Conservation (phyloP, 306 rosid species). For the Ammopiptanthus mongolicus region DNA sequence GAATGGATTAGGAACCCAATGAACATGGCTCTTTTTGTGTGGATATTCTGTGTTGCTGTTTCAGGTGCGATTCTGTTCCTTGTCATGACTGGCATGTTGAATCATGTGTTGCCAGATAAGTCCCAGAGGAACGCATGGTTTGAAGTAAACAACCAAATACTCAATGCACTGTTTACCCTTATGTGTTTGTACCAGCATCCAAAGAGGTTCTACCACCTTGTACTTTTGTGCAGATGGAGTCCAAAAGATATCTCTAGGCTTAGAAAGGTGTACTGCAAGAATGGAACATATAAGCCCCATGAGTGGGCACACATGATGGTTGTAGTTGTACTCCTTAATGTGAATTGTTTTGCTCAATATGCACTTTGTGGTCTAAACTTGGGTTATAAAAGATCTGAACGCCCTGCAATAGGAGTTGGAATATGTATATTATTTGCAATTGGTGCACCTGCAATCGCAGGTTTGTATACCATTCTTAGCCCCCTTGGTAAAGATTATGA, state of each 20-base stretch:
- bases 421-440: slow-evolving; percentile 71
- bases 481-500: slow-evolving; percentile 91
- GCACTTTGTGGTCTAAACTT: slow-evolving; percentile 87
- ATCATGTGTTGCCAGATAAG: slow-evolving; percentile 54
- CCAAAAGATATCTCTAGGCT: slow-evolving; percentile 56
- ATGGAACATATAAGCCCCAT: slow-evolving; percentile 92
- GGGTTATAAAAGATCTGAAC: slow-evolving; percentile 72
- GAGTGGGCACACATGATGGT: slow-evolving; percentile 94
- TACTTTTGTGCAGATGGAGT: slow-evolving; percentile 71
- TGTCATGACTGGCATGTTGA: slow-evolving; percentile 96
- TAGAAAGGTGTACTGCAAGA: slow-evolving; percentile 77
- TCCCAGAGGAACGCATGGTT: slow-evolving; percentile 76
- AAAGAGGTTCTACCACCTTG: slow-evolving; percentile 67
- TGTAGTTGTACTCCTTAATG: slow-evolving; percentile 67
- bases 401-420: slow-evolving; percentile 92
- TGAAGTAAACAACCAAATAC: slow-evolving; percentile 94
- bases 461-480: slow-evolving; percentile 70
- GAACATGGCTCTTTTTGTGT: slow-evolving; percentile 84
- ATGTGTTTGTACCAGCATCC: slow-evolving; percentile 94
- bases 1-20: slow-evolving; percentile 77
- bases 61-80: slow-evolving; percentile 92
- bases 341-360: slow-evolving; percentile 89
- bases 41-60: slow-evolving; percentile 73
- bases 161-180: slow-evolving; percentile 86
- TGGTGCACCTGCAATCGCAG: slow-evolving; percentile 80